A percentile compares a stretch with the other conserved stretches of the same genome.
phyloP scores from a whole-genome alignment of 1,284 basidiomycete genomes.

The Apiotrichum siamense region DNA sequence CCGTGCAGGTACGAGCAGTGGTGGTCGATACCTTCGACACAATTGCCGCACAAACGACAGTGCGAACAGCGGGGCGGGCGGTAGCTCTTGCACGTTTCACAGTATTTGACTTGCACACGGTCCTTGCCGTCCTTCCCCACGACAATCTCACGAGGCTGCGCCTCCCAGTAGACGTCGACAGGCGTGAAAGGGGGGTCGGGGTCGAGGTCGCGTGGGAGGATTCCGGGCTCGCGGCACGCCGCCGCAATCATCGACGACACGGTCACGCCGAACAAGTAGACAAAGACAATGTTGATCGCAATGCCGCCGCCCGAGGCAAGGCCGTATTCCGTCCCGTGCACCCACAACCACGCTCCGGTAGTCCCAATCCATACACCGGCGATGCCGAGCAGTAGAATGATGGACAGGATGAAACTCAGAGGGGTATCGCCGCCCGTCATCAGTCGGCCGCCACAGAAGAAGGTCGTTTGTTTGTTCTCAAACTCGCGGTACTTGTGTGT shows the following conservation, averaged over 20 bases:
- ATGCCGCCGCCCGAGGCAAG: constrained; percentile 70
- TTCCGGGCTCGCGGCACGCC: constrained; percentile 77
- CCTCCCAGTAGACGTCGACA: constrained; percentile 55
- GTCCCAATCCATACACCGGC: constrained; percentile 74
- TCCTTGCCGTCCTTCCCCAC: constrained; percentile 69
- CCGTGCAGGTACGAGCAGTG: constrained; percentile 95
- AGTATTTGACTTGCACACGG: constrained; percentile 83
- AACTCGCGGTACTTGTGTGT: constrained; percentile 56
- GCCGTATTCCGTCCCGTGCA: constrained; percentile 64
- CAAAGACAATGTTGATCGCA: constrained; percentile 61
- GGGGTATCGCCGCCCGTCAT: constrained; percentile 79
- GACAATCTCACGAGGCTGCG: constrained; percentile 71
- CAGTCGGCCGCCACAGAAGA: constrained; percentile 63
- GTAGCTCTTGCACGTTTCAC: constrained; percentile 81
- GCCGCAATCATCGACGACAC: constrained; percentile 46
- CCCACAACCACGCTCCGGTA: constrained; percentile 82
- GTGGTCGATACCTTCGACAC: constrained; percentile 76
- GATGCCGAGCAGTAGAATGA: constrained; percentile 60
- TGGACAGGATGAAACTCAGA: constrained; percentile 64
- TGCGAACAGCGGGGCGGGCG: constrained; percentile 85
- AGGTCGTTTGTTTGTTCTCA: constrained; percentile 60
- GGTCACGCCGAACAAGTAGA: constrained; percentile 38
- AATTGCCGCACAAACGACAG: constrained; percentile 92
- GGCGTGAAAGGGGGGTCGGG: constrained; percentile 66
- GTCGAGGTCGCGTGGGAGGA: constrained; percentile 78